Evolutionary conservation across 495 filamentous ascomycete genomes (phyloP).

Genomic region (Daldinia vernicosa): DNA sequence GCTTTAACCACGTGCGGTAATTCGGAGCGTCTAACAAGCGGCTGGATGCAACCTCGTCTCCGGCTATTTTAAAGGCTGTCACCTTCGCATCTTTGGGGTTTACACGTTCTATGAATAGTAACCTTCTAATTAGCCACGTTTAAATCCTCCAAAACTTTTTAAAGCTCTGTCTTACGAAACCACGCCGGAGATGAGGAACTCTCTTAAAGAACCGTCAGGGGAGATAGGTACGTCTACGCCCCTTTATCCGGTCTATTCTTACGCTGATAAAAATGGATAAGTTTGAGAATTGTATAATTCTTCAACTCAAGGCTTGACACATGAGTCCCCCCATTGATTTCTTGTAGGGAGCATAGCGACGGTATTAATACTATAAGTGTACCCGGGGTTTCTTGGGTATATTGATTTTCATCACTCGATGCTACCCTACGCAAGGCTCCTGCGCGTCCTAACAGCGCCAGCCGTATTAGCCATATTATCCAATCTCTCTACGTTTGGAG

Average conservation of each 20-base stretch:
- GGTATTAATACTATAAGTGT: not conserved
- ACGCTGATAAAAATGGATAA: not conserved
- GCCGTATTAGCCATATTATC: constrained; percentile 46
- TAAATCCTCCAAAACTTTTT: not conserved
- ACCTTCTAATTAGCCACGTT: constrained; percentile 23
- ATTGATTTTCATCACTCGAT: constrained; percentile 22
- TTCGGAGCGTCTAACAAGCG: constrained; percentile 34
- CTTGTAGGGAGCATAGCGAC: not conserved
- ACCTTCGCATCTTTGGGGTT: constrained; percentile 11
- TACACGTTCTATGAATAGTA: constrained; percentile 28
- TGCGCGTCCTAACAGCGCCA: not conserved
- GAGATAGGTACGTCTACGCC: not conserved
- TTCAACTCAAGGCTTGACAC: not conserved
- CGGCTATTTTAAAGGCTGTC: constrained; percentile 41
- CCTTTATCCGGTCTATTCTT: not conserved
- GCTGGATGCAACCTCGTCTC: constrained; percentile 18
- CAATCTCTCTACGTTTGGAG: constrained; percentile 37
- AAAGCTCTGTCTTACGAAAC: not conserved
- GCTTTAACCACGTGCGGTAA: constrained; percentile 40
- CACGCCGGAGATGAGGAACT: constrained; percentile 7
- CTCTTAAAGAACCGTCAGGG: not conserved
- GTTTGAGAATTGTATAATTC: not conserved
- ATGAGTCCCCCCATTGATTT: not conserved
- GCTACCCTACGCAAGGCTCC: constrained; percentile 3
- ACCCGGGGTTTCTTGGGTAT: constrained; percentile 1